phyloP scores from a whole-genome alignment of 2,329 filamentous ascomycete genomes.

The Verticillium klebahnii region DNA sequence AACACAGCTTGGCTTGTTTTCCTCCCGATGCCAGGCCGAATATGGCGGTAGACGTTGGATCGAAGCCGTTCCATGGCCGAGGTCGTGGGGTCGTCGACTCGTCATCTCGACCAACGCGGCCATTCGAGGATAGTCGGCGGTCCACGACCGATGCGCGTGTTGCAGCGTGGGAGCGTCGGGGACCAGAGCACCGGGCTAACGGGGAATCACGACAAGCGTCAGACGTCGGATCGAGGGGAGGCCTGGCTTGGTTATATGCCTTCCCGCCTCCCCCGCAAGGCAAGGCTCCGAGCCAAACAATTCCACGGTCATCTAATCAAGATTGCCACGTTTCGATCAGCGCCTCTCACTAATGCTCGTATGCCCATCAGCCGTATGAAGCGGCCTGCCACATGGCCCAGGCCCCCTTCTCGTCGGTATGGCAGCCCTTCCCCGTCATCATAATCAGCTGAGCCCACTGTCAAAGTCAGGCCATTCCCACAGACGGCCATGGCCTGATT shows the following conservation, averaged over 20 bases:
- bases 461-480: constrained; percentile 5
- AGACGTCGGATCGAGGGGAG: not conserved
- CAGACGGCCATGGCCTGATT: not conserved
- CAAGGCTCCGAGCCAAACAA: not conserved
- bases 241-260: not conserved
- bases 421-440: not conserved
- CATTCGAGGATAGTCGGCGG: no score
- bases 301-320: not conserved
- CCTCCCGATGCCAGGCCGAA: not conserved
- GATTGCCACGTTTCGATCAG: not conserved
- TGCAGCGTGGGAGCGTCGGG: no score
- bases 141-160: no score
- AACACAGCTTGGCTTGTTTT: not conserved
- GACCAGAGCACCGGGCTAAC: no score
- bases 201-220: not conserved
- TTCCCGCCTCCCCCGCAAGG: not conserved
- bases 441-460: constrained; percentile 3
- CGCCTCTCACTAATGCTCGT: not conserved
- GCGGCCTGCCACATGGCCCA: not conserved
- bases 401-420: not conserved
- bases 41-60: not conserved
- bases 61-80: not conserved
- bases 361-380: not conserved
- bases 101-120: not conserved
- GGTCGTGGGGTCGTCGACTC: not conserved